Evolutionary conservation across 495 filamentous ascomycete species (phyloP).

Genomic region (Tuber indicum): DNA sequence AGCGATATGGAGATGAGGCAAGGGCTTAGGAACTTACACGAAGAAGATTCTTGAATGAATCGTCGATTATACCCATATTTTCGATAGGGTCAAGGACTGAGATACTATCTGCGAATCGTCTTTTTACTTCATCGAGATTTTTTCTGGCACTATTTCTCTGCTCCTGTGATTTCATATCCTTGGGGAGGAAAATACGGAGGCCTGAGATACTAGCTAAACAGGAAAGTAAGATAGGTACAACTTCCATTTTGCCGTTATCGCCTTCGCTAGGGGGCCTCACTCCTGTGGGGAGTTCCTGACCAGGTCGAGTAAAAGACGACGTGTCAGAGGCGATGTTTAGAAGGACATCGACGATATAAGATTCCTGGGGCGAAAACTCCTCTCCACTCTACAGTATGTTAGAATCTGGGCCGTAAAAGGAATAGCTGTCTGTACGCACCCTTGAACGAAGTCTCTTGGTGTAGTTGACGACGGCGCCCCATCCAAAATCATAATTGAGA

Average conservation of each 20-base stretch:
- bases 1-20: neutral
- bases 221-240: constrained; percentile 77
- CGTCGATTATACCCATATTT: constrained; percentile 87
- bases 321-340: constrained; percentile 61
- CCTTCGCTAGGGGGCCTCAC: constrained; percentile 58
- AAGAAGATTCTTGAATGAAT: constrained; percentile 83
- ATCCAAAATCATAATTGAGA: constrained; percentile 76
- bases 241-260: constrained; percentile 68
- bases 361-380: constrained; percentile 62
- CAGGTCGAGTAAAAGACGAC: constrained; percentile 53
- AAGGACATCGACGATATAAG: constrained; percentile 73
- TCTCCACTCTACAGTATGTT: constrained; percentile 56
- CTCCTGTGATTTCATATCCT: constrained; percentile 58
- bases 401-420: constrained; percentile 39
- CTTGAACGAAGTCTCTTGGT: constrained; percentile 48
- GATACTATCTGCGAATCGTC: constrained; percentile 87
- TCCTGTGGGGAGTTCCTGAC: constrained; percentile 57
- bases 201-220: constrained; percentile 73
- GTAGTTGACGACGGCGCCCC: constrained; percentile 77
- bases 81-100: constrained; percentile 85
- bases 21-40: constrained; percentile 50
- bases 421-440: constrained; percentile 13
- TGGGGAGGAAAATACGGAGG: constrained; percentile 69
- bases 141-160: constrained; percentile 61
- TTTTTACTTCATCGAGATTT: constrained; percentile 64